Evolutionary conservation across 306 rosid genomes (phyloP).

Genomic region (Glycine latifolia): DNA sequence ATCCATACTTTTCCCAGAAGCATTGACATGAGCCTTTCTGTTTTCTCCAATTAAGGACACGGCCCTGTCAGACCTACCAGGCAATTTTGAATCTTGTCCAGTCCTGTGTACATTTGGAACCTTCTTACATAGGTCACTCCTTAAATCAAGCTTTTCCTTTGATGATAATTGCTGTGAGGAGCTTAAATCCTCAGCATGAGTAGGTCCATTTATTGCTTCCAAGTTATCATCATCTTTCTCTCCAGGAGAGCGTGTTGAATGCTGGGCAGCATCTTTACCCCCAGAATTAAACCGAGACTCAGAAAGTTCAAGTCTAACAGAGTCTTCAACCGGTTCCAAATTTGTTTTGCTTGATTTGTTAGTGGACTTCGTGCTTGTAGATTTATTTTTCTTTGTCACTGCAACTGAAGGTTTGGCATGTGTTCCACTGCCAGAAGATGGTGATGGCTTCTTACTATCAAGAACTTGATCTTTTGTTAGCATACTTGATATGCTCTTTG

Average conservation of each 20-base stretch:
- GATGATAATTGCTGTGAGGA: conserved; percentile 40
- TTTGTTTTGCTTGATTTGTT: conserved; percentile 42
- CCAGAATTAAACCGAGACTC: conserved; percentile 35
- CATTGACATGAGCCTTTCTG: conserved; percentile 45
- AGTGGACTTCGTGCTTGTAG: conserved; percentile 30
- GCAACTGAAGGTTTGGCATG: conserved; percentile 28
- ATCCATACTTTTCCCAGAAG: conserved; percentile 46
- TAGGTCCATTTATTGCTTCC: conserved; percentile 31
- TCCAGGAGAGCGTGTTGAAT: conserved; percentile 6
- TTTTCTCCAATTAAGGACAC: conserved; percentile 48
- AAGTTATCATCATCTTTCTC: conserved; percentile 35
- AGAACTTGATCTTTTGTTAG: conserved; percentile 49
- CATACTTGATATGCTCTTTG: conserved; percentile 47
- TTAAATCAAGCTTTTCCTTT: conserved; percentile 37
- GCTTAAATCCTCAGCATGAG: conserved; percentile 38
- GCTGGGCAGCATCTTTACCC: conserved; percentile 26
- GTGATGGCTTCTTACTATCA: conserved; percentile 41
- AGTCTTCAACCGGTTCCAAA: conserved; percentile 14
- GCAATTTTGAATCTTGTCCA: conserved; percentile 45
- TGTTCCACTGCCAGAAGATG: conserved; percentile 38
- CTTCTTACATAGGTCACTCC: conserved; percentile 50
- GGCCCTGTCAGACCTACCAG: conserved; percentile 52
- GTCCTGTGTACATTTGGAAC: conserved; percentile 47
- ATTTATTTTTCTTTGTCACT: conserved; percentile 35
- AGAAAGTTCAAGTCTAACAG: conserved; percentile 39